Conservation (phyloP, 345 rosid species). For the Eucalyptus victrix region DNA sequence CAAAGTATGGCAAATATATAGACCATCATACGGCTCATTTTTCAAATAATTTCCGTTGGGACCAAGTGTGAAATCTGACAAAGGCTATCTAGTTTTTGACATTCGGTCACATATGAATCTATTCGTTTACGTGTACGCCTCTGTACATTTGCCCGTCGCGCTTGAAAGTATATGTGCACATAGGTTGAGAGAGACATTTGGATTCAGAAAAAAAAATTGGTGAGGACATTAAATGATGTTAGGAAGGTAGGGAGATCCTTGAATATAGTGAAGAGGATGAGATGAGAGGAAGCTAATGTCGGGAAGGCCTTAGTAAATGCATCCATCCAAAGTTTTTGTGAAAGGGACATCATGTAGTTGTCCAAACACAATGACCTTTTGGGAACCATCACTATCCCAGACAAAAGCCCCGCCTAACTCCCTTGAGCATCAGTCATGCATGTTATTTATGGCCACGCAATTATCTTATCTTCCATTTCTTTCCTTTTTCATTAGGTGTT, state of each 20-base stretch:
- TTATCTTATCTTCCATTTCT: not conserved
- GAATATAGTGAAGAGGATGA: not conserved
- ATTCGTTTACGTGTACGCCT: not conserved
- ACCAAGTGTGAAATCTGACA: not conserved
- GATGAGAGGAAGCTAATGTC: not conserved
- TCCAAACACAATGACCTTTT: not conserved
- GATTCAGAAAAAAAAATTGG: not conserved
- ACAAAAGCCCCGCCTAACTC: not conserved
- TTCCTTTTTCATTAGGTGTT: not conserved
- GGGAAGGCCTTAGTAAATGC: not conserved
- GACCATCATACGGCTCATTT: not conserved
- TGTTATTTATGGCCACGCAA: not conserved
- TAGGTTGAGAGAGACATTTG: not conserved
- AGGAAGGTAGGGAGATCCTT: not conserved
- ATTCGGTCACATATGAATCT: not conserved
- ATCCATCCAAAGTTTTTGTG: not conserved
- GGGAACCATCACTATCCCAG: not conserved
- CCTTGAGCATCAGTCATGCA: not conserved
- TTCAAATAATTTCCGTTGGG: not conserved
- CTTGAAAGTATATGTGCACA: not conserved
- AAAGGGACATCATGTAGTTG: not conserved
- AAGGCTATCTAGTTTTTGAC: not conserved
- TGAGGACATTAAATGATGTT: not conserved
- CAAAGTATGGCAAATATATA: not conserved
- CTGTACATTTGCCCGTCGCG: accelerated